Percentiles rank a stretch among this genome's conserved stretches.
phyloP scores from a whole-genome alignment of 202 grass and related monocot genomes.

The Zizania palustris region DNA sequence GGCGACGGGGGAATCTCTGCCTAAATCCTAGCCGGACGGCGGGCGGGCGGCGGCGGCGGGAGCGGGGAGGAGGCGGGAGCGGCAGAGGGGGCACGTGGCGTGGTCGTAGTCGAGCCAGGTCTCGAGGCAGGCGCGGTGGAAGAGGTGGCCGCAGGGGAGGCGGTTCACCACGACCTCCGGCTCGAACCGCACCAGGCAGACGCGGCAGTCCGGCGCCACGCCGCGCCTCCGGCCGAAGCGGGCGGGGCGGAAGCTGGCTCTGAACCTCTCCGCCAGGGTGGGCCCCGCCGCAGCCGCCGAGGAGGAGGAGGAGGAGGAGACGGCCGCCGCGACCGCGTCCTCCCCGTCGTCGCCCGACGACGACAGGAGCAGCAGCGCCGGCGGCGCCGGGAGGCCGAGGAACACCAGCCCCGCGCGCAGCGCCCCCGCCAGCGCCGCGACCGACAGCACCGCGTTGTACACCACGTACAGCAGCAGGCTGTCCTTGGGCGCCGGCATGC shows the following conservation, averaged over 20 bases:
- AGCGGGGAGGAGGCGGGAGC: constrained; percentile 56
- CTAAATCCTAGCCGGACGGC: constrained; percentile 12
- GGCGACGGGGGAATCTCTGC: not conserved
- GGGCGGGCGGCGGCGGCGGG: not conserved
- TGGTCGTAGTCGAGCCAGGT: constrained; percentile 85
- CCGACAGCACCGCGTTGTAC: constrained; percentile 63
- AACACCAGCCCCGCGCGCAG: constrained; percentile 58
- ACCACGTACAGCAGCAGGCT: constrained; percentile 76
- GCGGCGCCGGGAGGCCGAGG: constrained; percentile 56
- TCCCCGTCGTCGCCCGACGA: constrained; percentile 15
- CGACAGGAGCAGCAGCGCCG: not conserved
- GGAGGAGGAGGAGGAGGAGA: not conserved
- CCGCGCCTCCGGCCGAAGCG: constrained; percentile 44
- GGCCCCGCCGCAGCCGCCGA: not conserved
- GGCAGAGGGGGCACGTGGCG: constrained; percentile 86
- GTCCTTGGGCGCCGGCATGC: constrained; percentile 78
- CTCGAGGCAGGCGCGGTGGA: constrained; percentile 83
- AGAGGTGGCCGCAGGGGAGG: too few species aligned
- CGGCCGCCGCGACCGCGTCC: constrained; percentile 28
- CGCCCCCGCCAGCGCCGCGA: constrained; percentile 58
- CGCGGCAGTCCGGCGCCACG: constrained; percentile 55
- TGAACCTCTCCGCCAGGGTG: constrained; percentile 51
- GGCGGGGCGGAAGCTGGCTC: constrained; percentile 46
- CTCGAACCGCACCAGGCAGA: constrained; percentile 74
- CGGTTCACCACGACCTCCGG: constrained; percentile 68